Evolutionary conservation across 306 rosid genomes (phyloP), one percentile per base, ranked within the genome.

Genomic region (Cicer judaicum): DNA sequence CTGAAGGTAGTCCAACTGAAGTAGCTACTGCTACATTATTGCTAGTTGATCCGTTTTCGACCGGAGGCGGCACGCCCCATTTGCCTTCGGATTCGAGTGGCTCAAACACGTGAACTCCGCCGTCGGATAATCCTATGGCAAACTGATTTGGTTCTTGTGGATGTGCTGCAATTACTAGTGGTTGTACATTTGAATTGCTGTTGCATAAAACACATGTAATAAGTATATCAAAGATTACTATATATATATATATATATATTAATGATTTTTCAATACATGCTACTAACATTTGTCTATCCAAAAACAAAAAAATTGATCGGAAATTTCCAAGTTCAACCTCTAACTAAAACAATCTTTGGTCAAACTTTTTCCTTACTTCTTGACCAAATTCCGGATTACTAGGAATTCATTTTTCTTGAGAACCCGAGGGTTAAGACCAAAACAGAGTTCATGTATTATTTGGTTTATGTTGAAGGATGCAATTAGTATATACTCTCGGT

Each of bases 81-180:
- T 88, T 93, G 52, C 91, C 91, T 81, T 93, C 98, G 0, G 97
- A 88, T 53, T 93, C 98, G 5, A 90, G 93, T 10, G 98, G 98
- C 79, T 94, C 98, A 57, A 94, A 88, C 64, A 94, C 95, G 64
- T 88, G 91, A 82, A 94, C 97, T 66, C 88, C 97, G 3, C 98
- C 98, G 70, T 94, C 98, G 1, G 97, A 88, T 47, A 94, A 82
- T 50, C 98, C 98, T 62, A 94, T 46, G 8, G 98, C 97, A 80
- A 94, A 90, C 80, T 94, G 97, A 65, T 90, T 87, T 75, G 98
- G 76, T 79, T 94, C 98, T 76, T 88, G 97, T 2, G 98, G 98
- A 79, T 94, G 97, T 5, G 98, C 98, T 2, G 98, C 92, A 12
- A 94, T 87, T 78, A 91, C 96, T 1, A 86, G 88, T 42, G 98